Evolutionary conservation across 129 eudicot genomes (phyloP).

Genomic region (Flaveria linearis): DNA sequence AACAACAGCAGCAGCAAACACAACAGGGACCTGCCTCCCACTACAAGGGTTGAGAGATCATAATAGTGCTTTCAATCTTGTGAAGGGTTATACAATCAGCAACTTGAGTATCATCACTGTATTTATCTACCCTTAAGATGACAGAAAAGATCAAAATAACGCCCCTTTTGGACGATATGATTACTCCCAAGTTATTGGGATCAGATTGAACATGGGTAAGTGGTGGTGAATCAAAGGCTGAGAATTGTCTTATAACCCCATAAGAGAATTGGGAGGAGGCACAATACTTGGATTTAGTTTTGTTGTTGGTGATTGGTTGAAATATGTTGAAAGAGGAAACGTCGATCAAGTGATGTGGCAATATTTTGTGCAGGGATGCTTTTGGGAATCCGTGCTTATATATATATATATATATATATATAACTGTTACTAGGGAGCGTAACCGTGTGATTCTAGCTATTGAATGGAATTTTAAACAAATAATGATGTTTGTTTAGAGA

Average conservation of each 20-base stretch:
- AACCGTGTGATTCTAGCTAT: not conserved
- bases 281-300: conserved; percentile 17
- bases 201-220: conserved; percentile 19
- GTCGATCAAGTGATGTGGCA: not conserved
- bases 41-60: conserved; percentile 54
- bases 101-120: conserved; percentile 21
- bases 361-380: conserved; percentile 23
- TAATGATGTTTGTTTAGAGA: conserved; percentile 11
- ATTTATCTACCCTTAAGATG: conserved; percentile 8
- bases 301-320: conserved; percentile 23
- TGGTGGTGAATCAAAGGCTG: conserved; percentile 24
- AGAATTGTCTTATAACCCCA: conserved; percentile 17
- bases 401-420: conserved; percentile 1
- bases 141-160: conserved; percentile 17
- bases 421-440: conserved; percentile 16
- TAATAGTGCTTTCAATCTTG: conserved; percentile 6
- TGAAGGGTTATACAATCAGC: conserved; percentile 45
- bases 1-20: conserved; percentile 56
- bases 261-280: conserved; percentile 24
- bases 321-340: conserved; percentile 15
- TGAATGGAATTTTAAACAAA: conserved; percentile 6
- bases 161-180: conserved; percentile 22
- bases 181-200: conserved; percentile 15
- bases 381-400: not conserved
- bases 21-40: conserved; percentile 59